phyloP scores from a whole-genome alignment of 1,284 basidiomycete genomes.

The Puccinia triticina region DNA sequence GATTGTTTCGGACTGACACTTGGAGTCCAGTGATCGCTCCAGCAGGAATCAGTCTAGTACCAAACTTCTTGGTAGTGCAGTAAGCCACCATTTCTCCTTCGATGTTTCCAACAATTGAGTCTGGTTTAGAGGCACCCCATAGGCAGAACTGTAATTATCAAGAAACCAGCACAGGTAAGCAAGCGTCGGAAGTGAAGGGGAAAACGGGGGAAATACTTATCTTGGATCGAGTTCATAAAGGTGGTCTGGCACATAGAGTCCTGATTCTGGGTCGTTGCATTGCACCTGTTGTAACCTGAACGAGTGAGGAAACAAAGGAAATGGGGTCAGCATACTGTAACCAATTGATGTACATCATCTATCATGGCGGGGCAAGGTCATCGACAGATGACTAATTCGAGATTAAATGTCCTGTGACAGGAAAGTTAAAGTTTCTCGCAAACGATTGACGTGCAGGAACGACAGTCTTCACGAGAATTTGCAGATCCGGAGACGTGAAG shows the following conservation, averaged over 20 bases:
- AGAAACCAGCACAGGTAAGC: slow-evolving; percentile 51
- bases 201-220: slow-evolving; percentile 46
- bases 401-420: not conserved
- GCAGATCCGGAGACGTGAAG: not conserved
- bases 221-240: slow-evolving; percentile 56
- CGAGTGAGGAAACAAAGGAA: not conserved
- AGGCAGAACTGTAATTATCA: slow-evolving; percentile 51
- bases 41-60: slow-evolving; percentile 69
- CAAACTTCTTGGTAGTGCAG: slow-evolving; percentile 66
- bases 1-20: slow-evolving; percentile 44
- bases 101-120: slow-evolving; percentile 54
- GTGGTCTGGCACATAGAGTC: slow-evolving; percentile 69
- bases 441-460: not conserved
- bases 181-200: not conserved
- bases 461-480: not conserved
- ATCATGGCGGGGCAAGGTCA: not conserved
- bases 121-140: slow-evolving; percentile 53
- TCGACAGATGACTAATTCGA: not conserved
- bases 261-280: slow-evolving; percentile 70
- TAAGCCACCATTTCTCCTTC: slow-evolving; percentile 57
- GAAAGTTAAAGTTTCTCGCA: not conserved
- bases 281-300: slow-evolving; percentile 71
- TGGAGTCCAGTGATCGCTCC: slow-evolving; percentile 70
- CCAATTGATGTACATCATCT: not conserved
- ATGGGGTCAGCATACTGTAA: not conserved